Conservation (phyloP, 768 basidiomycete genomes). For the Mrakia gelida region DNA sequence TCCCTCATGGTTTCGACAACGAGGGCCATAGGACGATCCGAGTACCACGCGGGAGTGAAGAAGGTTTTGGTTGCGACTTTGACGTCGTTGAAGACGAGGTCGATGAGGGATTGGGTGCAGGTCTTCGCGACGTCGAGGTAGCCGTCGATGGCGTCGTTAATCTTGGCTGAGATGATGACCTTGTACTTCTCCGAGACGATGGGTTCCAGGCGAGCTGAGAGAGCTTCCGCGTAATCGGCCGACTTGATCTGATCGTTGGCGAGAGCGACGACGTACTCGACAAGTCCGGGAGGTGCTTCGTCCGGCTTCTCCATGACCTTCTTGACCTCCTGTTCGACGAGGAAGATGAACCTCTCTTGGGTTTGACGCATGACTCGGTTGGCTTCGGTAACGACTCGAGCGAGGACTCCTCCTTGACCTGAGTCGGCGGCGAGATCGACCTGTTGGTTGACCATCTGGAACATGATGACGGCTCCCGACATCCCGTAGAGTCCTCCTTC, state of each 20-base stretch:
- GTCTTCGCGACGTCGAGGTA: conserved; percentile 98
- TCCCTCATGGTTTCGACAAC: conserved; percentile 93
- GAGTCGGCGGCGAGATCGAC: conserved; percentile 92
- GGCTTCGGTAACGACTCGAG: conserved; percentile 80
- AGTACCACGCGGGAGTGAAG: conserved; percentile 81
- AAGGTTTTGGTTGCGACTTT: conserved; percentile 78
- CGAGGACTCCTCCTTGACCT: conserved; percentile 87
- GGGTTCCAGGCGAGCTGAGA: conserved; percentile 78
- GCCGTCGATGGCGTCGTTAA: conserved; percentile 96
- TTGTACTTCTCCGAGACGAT: conserved; percentile 92
- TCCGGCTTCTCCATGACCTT: conserved; percentile 83
- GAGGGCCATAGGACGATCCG: conserved; percentile 62
- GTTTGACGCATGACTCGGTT: conserved; percentile 83
- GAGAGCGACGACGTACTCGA: conserved; percentile 92
- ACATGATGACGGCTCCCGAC: conserved; percentile 88
- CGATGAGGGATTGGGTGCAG: conserved; percentile 89
- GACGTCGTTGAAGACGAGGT: conserved; percentile 90
- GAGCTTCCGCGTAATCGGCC: conserved; percentile 85
- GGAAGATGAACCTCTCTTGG: conserved; percentile 81
- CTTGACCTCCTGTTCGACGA: conserved; percentile 78
- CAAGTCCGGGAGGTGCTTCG: conserved; percentile 77
- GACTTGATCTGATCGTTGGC: conserved; percentile 97
- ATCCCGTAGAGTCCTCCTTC: conserved; percentile 84
- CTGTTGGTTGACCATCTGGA: conserved; percentile 98
- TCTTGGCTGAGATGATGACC: conserved; percentile 68